Conservation (phyloP, 176 grass and related monocot genomes). For the Carex scoparia region DNA sequence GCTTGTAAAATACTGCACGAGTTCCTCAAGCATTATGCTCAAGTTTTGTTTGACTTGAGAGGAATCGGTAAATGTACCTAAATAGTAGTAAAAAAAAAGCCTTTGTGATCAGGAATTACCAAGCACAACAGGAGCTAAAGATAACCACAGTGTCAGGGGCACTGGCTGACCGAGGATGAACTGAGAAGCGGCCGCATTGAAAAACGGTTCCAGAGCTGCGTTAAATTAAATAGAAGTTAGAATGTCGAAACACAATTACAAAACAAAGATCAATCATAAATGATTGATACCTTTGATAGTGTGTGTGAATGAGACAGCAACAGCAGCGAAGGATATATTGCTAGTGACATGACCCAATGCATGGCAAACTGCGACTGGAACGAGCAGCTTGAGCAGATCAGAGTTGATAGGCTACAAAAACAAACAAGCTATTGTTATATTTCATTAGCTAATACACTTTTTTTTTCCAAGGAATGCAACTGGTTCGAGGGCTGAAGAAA, state of each 20-base stretch:
- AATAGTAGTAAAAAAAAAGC: slow-evolving; percentile 13
- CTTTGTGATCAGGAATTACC: slow-evolving; percentile 50
- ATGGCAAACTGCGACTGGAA: slow-evolving; percentile 90
- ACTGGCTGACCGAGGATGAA: slow-evolving; percentile 96
- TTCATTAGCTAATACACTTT: not conserved
- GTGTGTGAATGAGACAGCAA: slow-evolving; percentile 95
- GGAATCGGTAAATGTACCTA: not conserved
- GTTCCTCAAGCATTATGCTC: not conserved
- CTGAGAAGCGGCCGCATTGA: slow-evolving; percentile 96
- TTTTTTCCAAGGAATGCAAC: not conserved
- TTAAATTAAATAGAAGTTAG: slow-evolving; percentile 14
- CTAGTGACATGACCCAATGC: slow-evolving; percentile 90
- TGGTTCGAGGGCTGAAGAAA: not conserved
- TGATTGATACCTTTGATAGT: slow-evolving; percentile 77
- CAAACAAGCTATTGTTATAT: not conserved
- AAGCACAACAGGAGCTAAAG: slow-evolving; percentile 90
- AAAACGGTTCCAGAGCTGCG: slow-evolving; percentile 97
- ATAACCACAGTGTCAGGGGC: slow-evolving; percentile 81
- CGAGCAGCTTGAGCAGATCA: slow-evolving; percentile 75
- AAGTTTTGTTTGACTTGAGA: not conserved
- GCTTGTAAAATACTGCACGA: not conserved
- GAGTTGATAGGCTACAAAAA: slow-evolving; percentile 70
- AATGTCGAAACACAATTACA: slow-evolving; percentile 14
- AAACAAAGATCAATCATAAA: slow-evolving; percentile 18
- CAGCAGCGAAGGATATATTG: slow-evolving; percentile 93